Base-by-base conservation (phyloP, 106 monocot species). In the Allium cepa region DNA sequence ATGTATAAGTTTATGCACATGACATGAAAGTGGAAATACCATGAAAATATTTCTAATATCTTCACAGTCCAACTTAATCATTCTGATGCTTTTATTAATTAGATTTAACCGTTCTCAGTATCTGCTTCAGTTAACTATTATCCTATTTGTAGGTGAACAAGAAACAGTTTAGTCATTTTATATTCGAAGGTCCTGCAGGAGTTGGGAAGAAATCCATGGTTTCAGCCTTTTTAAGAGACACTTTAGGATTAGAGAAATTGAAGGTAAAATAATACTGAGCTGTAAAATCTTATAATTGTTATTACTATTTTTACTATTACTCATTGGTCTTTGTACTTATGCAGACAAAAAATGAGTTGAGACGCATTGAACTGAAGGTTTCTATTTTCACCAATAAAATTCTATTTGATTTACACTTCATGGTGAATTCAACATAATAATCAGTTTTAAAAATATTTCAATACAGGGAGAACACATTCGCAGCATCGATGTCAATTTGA, bases 161-260 rank as follows among this genome's bases (percentile, higher is more conserved):
- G 49, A 63, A 55, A 17, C 49, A 75, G 8, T 83, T 56, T 63
- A 47, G 47, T 68, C 78, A 83, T 68, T 59, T 71, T 47, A 83
- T 83, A 67, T 79, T 83, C 57, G 83, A 83, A 79, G 83, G 83
- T 36, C 79, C 79, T 51, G 60, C 78, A 2, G 79, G 79, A 27
- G 83, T 75, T 52, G 83, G 83, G 27, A 83, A 79, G 72, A 75
- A 36, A 64, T 72, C 79, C n/a, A 83, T 83, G 83, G 68, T 68
- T 57, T 50, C 60, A 45, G 78, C 83, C 45, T 72, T 51, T 11
- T 28, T 83, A 47, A 65, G 79, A 71, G 75, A 72, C 53, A 57
- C 45, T 14, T 72, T 79, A 48, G 83, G 78, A 49, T 28, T 27
- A 48, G 64, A 69, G 27, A 69, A 69, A 5, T 49, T 81, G 65